phyloP scores from a whole-genome alignment of 306 rosid species.

The Oxytropis ochrocephala region DNA sequence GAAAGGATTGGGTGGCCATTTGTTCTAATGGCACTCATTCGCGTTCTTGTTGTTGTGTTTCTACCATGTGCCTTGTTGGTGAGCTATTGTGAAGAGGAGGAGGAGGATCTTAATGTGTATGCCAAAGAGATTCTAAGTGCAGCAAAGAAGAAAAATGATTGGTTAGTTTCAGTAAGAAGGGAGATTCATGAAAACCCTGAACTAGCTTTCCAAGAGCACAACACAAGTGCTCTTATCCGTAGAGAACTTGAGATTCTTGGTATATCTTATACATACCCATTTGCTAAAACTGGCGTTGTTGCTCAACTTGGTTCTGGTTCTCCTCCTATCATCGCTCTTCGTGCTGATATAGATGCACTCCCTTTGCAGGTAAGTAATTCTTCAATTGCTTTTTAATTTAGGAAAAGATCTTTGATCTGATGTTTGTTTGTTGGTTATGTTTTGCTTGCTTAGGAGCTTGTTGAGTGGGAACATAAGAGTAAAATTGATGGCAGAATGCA shows the following conservation, averaged over 20 bases:
- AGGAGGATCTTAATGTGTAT: slow-evolving; percentile 7
- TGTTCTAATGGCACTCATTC: background rate
- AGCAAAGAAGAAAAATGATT: slow-evolving; percentile 41
- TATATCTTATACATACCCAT: slow-evolving; percentile 46
- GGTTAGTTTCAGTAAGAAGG: slow-evolving; percentile 59
- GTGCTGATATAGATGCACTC: slow-evolving; percentile 45
- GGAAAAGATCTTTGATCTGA: background rate
- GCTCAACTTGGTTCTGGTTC: slow-evolving; percentile 41
- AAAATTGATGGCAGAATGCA: slow-evolving; percentile 69
- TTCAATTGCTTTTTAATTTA: too few relatives aligned
- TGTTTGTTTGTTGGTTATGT: slow-evolving; percentile 11
- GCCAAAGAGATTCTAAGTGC: slow-evolving; percentile 36
- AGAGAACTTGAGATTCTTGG: slow-evolving; percentile 46
- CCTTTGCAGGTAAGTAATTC: slow-evolving; percentile 48
- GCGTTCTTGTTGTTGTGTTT: background rate
- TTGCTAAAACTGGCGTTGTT: slow-evolving; percentile 46
- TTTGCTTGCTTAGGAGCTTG: slow-evolving; percentile 49
- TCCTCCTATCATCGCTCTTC: slow-evolving; percentile 34
- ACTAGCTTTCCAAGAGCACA: slow-evolving; percentile 52
- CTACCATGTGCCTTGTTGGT: background rate
- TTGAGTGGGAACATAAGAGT: slow-evolving; percentile 72
- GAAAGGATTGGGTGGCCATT: background rate
- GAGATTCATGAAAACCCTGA: slow-evolving; percentile 70
- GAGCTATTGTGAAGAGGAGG: slow-evolving; percentile 8
- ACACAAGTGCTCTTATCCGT: slow-evolving; percentile 66